phyloP scores from a whole-genome alignment of 179 eudicot species.

The Spinacia oleracea region DNA sequence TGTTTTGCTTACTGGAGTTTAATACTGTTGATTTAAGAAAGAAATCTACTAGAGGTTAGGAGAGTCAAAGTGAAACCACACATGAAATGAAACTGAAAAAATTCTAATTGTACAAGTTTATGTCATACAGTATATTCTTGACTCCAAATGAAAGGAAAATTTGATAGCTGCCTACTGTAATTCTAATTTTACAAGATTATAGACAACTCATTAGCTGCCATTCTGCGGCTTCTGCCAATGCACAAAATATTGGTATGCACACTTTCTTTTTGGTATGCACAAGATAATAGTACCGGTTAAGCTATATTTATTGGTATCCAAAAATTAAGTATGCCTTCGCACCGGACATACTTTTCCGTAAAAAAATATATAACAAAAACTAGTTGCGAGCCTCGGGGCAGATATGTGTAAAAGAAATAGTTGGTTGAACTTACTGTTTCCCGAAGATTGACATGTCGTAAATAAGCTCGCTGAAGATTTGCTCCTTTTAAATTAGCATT shows the following conservation, averaged over 20 bases:
- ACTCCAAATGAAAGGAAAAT: background rate
- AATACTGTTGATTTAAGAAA: background rate
- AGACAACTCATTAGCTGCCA: background rate
- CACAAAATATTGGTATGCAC: background rate
- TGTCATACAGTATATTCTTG: too few species aligned
- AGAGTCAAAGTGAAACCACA: background rate
- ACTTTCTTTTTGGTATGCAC: background rate
- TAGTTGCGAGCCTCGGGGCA: background rate
- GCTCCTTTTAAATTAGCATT: constrained; percentile 87
- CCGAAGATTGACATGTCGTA: constrained; percentile 84
- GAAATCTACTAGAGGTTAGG: background rate
- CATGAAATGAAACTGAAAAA: background rate
- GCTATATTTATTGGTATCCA: background rate
- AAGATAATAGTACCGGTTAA: too few species aligned
- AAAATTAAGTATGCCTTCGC: background rate
- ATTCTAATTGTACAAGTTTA: background rate
- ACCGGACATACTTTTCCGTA: background rate
- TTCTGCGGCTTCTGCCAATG: too few species aligned
- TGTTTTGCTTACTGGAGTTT: background rate
- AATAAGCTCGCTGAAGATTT: constrained; percentile 92
- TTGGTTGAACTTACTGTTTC: constrained; percentile 57
- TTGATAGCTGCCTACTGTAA: background rate
- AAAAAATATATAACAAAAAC: background rate
- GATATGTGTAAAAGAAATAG: background rate
- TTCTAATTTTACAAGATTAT: too few species aligned